Base-by-base conservation (phyloP, 176 grass and related monocot genomes). In the Pontederia crassipes region DNA sequence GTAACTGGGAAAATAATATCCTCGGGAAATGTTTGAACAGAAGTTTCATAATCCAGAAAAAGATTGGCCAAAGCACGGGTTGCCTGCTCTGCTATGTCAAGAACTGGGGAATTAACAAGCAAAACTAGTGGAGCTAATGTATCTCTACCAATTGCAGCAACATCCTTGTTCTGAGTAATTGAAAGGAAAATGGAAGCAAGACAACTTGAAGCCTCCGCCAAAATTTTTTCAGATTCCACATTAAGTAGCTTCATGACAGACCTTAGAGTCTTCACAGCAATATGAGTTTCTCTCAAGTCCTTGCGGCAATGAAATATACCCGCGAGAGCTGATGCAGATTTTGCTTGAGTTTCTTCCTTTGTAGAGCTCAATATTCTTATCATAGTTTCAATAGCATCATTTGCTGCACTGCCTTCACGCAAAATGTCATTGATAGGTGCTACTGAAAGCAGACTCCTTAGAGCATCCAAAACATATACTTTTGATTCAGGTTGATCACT, bases 401-500 rank as follows among this genome's bases (percentile, higher is more conserved):
- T 92, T 52, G 94, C 84, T 13, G 94, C 94, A 79, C 94, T 99
- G 76, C 94, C 94, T 85, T 99, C 94, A 66, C 83, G 84, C 58
- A 99, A 79, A 82, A 99, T 93, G 80, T 99, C 94, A 77, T 80
- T 89, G 28, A 99, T 57, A 61, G 82, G 88, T 60, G 85, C 94
- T 57, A 99, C 94, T 71, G 94, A 93, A 71, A 99, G 94, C 76
- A 99, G 78, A 72, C 94, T 99, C 75, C 80, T 81, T 66, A 99
- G 83, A 62, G 94, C 94, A 72, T 99, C 88, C 50, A 99, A 81
- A 57, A 99, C 85, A 81, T 99, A 92, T 59, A 99, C 61, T 81
- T 99, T 99, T 48, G 88, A 93, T 62, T 99, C 94, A 55, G 94
- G 94, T 49, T 99, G 88, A 54, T 93, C 88, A 64, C 94, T 99